Evolutionary conservation across 345 rosid genomes (phyloP), one percentile per base, ranked within the genome.

Genomic region (Erodium maritimum): DNA sequence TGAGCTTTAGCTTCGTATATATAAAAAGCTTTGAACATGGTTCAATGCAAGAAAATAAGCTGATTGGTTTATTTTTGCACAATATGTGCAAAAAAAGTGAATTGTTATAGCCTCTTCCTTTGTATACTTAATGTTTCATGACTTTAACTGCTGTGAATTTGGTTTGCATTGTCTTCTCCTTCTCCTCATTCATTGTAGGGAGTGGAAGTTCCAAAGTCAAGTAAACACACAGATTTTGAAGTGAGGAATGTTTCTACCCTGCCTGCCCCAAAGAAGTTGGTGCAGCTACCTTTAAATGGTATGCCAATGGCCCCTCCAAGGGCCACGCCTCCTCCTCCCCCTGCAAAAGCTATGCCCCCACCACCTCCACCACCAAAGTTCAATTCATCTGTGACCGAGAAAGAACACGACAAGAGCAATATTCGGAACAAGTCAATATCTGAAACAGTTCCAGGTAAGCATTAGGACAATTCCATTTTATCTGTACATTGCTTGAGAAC

Each of bases 351-450:
- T 65, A 80, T 76, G 77, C 74, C 69, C 14, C 80, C 77, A 2
- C 86, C 79, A n/a, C 85, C 71, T 1, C 79, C 79, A 0, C 81
- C 80, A 19, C 90, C 88, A 21, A 79, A 82, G 57, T 76, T 84
- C 65, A 67, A 61, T 13, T 59, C 79, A 5, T 50, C 75, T 23
- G 61, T 64, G 17, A 50, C 70, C 54, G 56, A 63, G 21, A 72
- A 57, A 50, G 54, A 12, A 45, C 72, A 64, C 18, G 81, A 70
- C 48, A 42, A 42, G 48, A 42, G 14, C 48, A 42, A 42, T 42
- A 42, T 42, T 10, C 48, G 2, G 48, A 42, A 42, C 17, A 42
- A 42, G 48, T 7, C 48, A 42, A 42, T 42, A 42, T 14, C 48
- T 42, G 48, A 42, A 42, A 42, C 48, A 42, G 48, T 42, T 42